A percentile compares a stretch with the other conserved stretches of the same genome.
Evolutionary conservation across 768 basidiomycete genomes (phyloP).

Genomic region (Kwoniella dejecticola): DNA sequence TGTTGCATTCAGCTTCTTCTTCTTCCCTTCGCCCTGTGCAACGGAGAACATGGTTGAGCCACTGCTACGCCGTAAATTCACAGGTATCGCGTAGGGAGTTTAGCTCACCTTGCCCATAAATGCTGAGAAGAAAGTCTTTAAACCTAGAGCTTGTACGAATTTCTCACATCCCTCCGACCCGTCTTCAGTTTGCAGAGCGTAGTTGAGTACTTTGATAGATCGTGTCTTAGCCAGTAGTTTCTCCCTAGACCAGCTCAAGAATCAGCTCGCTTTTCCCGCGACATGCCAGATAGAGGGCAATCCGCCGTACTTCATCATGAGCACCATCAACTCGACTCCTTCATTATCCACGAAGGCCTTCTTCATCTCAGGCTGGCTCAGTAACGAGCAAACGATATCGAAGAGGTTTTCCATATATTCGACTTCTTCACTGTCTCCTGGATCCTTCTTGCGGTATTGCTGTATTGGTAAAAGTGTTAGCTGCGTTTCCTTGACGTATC

Average conservation of each 20-base stretch:
- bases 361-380: conserved; percentile 78
- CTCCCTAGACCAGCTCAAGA: conserved; percentile 63
- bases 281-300: not conserved
- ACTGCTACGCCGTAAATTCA: too few species aligned
- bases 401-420: conserved; percentile 99
- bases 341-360: conserved; percentile 80
- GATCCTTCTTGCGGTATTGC: conserved; percentile 87
- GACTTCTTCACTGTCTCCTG: conserved; percentile 80
- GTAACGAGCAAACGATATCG: conserved; percentile 80
- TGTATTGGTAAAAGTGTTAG: conserved; percentile 51
- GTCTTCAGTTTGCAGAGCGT: conserved; percentile 77
- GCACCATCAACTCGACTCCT: conserved; percentile 94
- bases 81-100: too few species aligned
- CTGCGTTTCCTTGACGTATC: not conserved
- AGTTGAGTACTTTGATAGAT: conserved; percentile 86
- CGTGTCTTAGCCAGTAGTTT: conserved; percentile 77
- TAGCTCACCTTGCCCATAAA: conserved; percentile 91
- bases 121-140: conserved; percentile 85
- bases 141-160: conserved; percentile 82
- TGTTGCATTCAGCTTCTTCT: conserved; percentile 64
- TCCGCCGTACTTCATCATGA: conserved; percentile 81
- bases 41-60: too few species aligned
- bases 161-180: conserved; percentile 71
- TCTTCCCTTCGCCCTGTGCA: conserved; percentile 60
- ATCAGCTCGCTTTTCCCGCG: not conserved